Evolutionary conservation across 192 early-diverging fungal species (phyloP).

Genomic region (Backusella mclennaniae): DNA sequence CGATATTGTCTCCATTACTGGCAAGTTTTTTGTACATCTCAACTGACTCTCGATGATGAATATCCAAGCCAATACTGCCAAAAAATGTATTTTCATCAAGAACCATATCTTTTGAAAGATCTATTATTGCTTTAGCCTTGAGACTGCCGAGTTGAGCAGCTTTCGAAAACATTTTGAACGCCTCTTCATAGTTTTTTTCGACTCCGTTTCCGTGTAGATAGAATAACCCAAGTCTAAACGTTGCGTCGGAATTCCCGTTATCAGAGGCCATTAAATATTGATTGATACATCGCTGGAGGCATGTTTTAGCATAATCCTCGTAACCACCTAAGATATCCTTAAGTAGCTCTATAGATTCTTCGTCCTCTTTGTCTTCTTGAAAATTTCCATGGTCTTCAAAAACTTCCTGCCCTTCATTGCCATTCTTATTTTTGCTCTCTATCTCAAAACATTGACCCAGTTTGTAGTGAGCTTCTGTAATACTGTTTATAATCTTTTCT

Average conservation of each 20-base stretch:
- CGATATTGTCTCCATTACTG: background rate
- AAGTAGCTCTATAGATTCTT: background rate
- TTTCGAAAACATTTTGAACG: background rate
- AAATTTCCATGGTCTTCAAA: too few relatives aligned
- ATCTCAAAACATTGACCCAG: background rate
- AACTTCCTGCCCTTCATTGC: background rate
- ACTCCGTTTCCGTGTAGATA: background rate
- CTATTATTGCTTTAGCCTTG: background rate
- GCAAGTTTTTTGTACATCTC: background rate
- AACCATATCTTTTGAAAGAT: background rate
- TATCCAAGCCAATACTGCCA: background rate
- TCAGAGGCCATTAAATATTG: background rate
- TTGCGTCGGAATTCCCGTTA: background rate
- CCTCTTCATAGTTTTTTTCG: background rate
- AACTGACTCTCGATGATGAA: background rate
- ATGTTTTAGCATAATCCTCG: background rate
- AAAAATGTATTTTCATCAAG: background rate
- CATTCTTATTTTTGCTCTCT: background rate
- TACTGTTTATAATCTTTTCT: background rate
- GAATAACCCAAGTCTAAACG: background rate
- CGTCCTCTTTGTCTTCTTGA: background rate
- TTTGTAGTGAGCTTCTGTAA: background rate
- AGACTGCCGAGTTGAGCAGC: background rate
- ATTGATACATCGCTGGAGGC: background rate
- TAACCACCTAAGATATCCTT: background rate